Conservation (phyloP, 177 flowering plant genomes). For the Vitis hybrid region DNA sequence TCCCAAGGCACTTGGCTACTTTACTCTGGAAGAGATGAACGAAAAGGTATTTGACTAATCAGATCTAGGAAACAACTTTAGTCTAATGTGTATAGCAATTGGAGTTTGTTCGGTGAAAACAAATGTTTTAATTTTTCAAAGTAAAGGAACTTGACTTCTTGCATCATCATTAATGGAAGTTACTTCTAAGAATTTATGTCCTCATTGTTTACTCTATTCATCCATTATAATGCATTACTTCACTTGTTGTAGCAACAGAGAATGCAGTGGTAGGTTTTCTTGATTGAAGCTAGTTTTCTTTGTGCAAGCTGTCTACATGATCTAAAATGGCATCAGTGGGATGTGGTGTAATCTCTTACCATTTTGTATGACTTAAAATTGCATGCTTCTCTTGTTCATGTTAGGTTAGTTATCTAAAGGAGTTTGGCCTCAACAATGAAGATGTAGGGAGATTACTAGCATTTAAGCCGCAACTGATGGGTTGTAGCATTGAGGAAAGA, state of each 20-base stretch:
- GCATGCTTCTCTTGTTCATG: slow-evolving; percentile 11
- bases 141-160: neutral
- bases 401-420: slow-evolving; percentile 79
- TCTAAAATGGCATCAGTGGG: too few species aligned
- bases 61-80: neutral
- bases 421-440: slow-evolving; percentile 72
- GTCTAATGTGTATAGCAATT: neutral
- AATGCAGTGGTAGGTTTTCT: neutral
- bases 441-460: slow-evolving; percentile 75
- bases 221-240: neutral
- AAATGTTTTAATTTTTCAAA: neutral
- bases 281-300: too few species aligned
- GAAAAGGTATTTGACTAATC: slow-evolving; percentile 53
- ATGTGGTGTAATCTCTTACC: neutral
- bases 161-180: too few species aligned
- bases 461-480: slow-evolving; percentile 83
- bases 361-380: neutral
- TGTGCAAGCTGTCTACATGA: too few species aligned
- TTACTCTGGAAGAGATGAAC: slow-evolving; percentile 79
- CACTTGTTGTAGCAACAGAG: neutral
- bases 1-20: slow-evolving; percentile 75
- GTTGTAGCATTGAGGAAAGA: slow-evolving; percentile 80
- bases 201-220: neutral
- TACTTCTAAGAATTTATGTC: neutral
- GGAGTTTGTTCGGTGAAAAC: neutral